Base-by-base conservation (phyloP, 768 basidiomycete species). In the Hericium coralloides region DNA sequence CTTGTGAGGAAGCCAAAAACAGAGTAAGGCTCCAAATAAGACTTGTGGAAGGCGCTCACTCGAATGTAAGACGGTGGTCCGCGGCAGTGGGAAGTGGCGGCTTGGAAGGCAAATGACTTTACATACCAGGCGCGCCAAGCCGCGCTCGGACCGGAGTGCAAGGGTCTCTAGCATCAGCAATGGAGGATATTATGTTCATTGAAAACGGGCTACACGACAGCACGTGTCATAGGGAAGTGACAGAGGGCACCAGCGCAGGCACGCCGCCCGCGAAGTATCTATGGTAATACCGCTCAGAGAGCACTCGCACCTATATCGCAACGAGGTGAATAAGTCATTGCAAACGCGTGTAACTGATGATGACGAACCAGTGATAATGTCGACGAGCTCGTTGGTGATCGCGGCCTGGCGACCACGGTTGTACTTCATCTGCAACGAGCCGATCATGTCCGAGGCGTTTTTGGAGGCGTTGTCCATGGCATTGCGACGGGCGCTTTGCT, bases 381-480 rank as follows among this genome's bases (percentile, higher is more conserved):
- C 91, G 61, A 92, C 89, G 67, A 92, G 76, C 75, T 95, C 92
- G 76, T 94, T 95, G 60, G 94, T 98, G 68, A 98, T 98, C 63
- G 93, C 87, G 62, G 94, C 94, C 78, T 98, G 94, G 69, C 94
- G 91, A 79, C 95, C 94, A 82, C 94, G 90, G 72, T 98, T 98
- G 82, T 95, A 98, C 72, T 95, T 81, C 87, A 97, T 88, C 71
- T 89, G 88, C 52, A 98, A 79, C 48, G 77, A 72, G 59, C 73
- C 73, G 67, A 98, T 95, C 94, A 98, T 97, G 74, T 95, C 94
- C 37, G 74, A 76, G 57, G 97, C 97, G 72, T 99, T 98, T 85
- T 99, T 99, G 63, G 95, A 93, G 50, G 95, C 95, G 68, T 93
- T 98, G 83, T 98, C 97, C 97, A 99, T 99, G 67, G 97, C 97